A percentile compares a stretch with the other conserved stretches of the same genome.
Conservation (phyloP, 768 basidiomycete species). For the Leucosporidium yakuticum region DNA sequence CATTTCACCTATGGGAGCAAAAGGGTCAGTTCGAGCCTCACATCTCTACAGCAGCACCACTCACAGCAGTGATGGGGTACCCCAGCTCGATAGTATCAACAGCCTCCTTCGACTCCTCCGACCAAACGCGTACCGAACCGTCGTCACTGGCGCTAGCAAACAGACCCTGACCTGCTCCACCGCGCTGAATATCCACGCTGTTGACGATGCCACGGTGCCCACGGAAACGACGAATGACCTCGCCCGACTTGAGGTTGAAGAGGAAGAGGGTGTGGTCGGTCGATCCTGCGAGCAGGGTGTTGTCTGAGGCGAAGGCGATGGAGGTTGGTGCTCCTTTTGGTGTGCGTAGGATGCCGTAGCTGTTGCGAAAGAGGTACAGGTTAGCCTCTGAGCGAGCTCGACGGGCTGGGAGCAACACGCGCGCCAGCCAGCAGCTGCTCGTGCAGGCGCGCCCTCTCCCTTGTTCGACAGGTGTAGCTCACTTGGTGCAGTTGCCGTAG, state of each 20-base stretch:
- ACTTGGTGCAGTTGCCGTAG: conserved; percentile 36
- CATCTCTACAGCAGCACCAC: neutral
- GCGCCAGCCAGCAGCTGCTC: neutral
- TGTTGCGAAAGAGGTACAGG: conserved; percentile 68
- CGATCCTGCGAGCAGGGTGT: conserved; percentile 65
- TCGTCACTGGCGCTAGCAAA: conserved; percentile 86
- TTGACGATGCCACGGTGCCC: conserved; percentile 92
- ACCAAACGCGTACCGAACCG: conserved; percentile 85
- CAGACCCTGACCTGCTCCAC: conserved; percentile 78
- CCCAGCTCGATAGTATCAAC: conserved; percentile 70
- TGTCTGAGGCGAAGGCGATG: conserved; percentile 54
- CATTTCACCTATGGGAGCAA: conserved; percentile 56
- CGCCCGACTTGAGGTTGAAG: conserved; percentile 75
- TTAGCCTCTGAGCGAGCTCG: neutral
- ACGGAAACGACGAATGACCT: conserved; percentile 70
- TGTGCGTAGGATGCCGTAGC: conserved; percentile 78
- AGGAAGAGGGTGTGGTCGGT: conserved; percentile 79
- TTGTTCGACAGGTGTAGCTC: neutral
- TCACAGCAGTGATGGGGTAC: conserved; percentile 76
- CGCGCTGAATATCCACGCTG: conserved; percentile 54
- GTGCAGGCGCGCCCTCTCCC: neutral
- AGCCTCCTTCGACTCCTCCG: conserved; percentile 66
- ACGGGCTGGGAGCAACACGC: neutral
- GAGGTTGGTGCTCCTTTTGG: conserved; percentile 87
- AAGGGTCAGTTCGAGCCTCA: conserved; percentile 46